Base-by-base conservation (phyloP, 805 yeast genomes). In the Nakazawaea wickerhamii region DNA sequence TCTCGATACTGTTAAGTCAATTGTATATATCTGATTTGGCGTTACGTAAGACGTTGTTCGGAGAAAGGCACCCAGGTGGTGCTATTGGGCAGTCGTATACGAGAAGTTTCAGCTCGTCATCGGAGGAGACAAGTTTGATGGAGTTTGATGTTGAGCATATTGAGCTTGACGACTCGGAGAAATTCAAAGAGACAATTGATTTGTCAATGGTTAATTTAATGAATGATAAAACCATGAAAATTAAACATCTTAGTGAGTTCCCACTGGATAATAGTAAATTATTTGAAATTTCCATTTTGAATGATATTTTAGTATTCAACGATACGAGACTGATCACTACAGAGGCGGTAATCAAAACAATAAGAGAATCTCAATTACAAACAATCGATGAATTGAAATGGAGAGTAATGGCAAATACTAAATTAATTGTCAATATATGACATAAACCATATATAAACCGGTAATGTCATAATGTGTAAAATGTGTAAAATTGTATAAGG, bases 21-120 rank as follows among this genome's bases (percentile, higher is more conserved):
- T 57, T 81, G 54, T 71, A 81, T 41, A 78, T 79, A 42, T 64
- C 65, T 7, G 88, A 86, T 53, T 59, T 68, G 23, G 59, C 63
- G 28, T 64, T 68, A 43, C 66, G 95, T 32, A 71, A 70, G 48
- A 62, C 59, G 45, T 60, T 71, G 28, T 88, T 88, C 60, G 80
- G 83, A 7, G 73, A 73, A 48, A 74, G 82, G 55, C 96, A 88
- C 55, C 96, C 96, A 1, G 96, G 96, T 17, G 96, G 96, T 14
- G 84, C 93, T 2, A 87, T 88, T 55, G 96, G 96, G 13, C 67
- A 66, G 41, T 65, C 70, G 5, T 71, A 64, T 45, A 49, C 52
- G 18, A 30, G 18, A 63, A 17, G 31, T 23, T 28, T 28, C 3
- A 28, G 14, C 13, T 30, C 38, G 2, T 39, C 44, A 4, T 43